Evolutionary conservation across 257 asterid species (phyloP), one percentile per base, ranked within the genome.

Genomic region (Oldenlandia corymbosa): DNA sequence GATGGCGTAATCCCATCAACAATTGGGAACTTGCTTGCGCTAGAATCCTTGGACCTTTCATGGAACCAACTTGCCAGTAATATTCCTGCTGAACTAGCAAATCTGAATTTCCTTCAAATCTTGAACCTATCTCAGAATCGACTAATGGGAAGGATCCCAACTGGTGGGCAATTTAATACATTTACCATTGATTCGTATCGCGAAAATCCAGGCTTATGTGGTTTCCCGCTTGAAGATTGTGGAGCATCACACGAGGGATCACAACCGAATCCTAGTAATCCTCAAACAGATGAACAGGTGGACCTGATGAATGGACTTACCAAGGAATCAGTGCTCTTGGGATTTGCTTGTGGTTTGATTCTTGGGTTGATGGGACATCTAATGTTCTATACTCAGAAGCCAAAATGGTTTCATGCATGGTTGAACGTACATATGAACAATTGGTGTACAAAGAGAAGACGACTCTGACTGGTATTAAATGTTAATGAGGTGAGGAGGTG

Each of bases 101-200:
- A 8, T 0, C 30, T 77, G 24, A 65, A 41, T 11, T 69, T 57
- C 46, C 74, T 80, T 10, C 4, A 68, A 3, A 7, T 4, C 16
- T 51, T 74, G 28, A 74, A 77, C 36, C 47, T 80, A 10, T 74
- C 83, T 0, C 0, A 63, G n/a, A 74, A 80, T 51, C 66, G n/a
- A 31, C 79, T 76, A 0, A 47, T 12, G 12, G 82, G 82, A 10
- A 70, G 0, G 0, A 74, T 80, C 17, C 80, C 82, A 5, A 32
- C 12, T 14, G 72, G 65, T 34, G 13, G 32, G 0, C 77, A 77
- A n/a, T 62, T 80, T 51, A 3, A 5, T 3, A 73, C 82, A 30
- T 70, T 71, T 45, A 50, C 10, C 27, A 5, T 7, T 5, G 69
- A n/a, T n/a, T n/a, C 81, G 1, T 70, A 8, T 27, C 5, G 0